Base-by-base conservation (phyloP, 805 yeast species). In the Hanseniaspora osmophila region DNA sequence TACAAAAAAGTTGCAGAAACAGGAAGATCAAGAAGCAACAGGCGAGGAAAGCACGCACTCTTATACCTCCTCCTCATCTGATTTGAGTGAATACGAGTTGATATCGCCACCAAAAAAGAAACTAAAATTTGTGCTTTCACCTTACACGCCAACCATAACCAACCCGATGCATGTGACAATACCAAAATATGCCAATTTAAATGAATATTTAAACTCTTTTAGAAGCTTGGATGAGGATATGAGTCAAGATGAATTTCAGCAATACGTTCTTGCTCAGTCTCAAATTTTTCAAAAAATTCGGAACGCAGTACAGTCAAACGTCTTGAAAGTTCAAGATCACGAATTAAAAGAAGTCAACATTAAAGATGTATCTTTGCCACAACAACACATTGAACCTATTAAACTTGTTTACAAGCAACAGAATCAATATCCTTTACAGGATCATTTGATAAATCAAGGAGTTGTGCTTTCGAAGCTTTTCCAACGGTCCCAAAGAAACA, bases 391-490 rank as follows among this genome's bases (percentile, higher is more conserved):
- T 6, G 77, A 84, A 52, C 66, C 76, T 52, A 53, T 80, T 55
- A 52, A 62, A 19, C 62, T 46, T 43, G 48, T 60, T 17, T 61
- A 59, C 48, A 62, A 61, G 41, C 61, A 62, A 47, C 66, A 55
- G 47, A 61, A 61, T 38, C 52, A 57, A 15, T 68, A 69, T 13
- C 75, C 88, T 0, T 80, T 75, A 54, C 73, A 74, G 40, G 96
- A 88, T 54, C 80, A 84, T 59, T 63, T 92, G 29, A 60, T 86
- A 0, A 73, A 79, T 1, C 97, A 90, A 51, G 94, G 88, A 1
- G 59, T 78, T 27, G 70, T 76, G 40, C 74, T 85, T 52, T 74
- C 95, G 5, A 80, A 76, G 51, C 62, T 84, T 10, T 77, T 86
- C 49, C 75, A 73, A 43, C 88, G 80, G 49, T 70, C 74, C 47